These are phyloP conservation scores for Rhodofomes roseus DNA, from an alignment of 1,284 basidiomycete genomes.

Conservation along the genomic window DNA sequence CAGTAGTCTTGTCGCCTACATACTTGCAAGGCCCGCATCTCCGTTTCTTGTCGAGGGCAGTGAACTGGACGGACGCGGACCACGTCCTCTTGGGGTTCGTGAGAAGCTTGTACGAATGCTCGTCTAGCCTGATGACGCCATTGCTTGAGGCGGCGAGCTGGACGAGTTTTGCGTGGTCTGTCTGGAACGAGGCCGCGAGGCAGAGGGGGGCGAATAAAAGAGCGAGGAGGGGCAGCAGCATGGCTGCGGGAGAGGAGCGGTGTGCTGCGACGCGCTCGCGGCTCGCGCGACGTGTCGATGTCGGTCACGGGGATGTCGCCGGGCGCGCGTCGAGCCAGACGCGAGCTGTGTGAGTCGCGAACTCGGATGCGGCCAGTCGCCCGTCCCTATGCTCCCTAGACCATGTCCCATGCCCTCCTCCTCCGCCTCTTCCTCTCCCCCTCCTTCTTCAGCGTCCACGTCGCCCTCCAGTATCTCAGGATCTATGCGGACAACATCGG, in stretches of 20 bases:
- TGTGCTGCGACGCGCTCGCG: conserved; percentile 14
- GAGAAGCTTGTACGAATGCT: conserved; percentile 72
- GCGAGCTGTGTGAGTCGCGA: not conserved
- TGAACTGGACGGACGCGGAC: conserved; percentile 81
- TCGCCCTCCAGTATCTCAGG: conserved; percentile 86
- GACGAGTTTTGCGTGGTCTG: conserved; percentile 50
- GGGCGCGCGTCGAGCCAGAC: not conserved
- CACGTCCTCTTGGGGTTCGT: conserved; percentile 75
- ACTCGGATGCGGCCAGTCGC: not conserved
- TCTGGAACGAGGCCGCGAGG: conserved; percentile 37
- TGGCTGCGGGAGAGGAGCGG: conserved; percentile 23
- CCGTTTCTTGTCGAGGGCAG: conserved; percentile 75
- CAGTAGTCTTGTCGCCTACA: not conserved
- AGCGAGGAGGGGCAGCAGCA: conserved; percentile 39
- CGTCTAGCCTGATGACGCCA: conserved; percentile 80
- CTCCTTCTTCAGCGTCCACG: conserved; percentile 87
- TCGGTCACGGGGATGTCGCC: not conserved
- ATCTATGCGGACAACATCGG: conserved; percentile 91
- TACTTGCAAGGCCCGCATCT: conserved; percentile 82
- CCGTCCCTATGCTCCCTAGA: not conserved
- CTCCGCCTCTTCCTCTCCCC: conserved; percentile 88
- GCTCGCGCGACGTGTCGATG: conserved; percentile 26
- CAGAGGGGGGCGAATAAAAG: conserved; percentile 44
- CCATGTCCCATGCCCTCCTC: conserved; percentile 72
- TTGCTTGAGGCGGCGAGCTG: conserved; percentile 65